Evolutionary conservation across 768 basidiomycete genomes (phyloP).

Genomic region (Cubamyces lactineus): DNA sequence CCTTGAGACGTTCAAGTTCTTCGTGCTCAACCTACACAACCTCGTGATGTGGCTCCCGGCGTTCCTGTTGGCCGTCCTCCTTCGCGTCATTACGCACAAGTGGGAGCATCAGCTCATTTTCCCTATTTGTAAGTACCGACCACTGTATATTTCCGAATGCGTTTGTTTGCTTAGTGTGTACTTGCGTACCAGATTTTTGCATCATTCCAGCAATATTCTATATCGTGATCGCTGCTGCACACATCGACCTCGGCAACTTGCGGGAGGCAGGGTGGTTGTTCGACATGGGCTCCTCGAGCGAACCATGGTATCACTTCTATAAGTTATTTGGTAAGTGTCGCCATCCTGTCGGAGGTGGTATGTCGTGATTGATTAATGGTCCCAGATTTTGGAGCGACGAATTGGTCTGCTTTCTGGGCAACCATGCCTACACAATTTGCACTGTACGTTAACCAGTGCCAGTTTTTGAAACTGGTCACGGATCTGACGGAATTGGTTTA

Average conservation of each 20-base stretch:
- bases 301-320: constrained; percentile 86
- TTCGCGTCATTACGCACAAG: constrained; percentile 79
- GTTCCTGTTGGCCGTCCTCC: constrained; percentile 69
- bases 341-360: not conserved
- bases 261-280: constrained; percentile 84
- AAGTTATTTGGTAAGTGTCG: constrained; percentile 64
- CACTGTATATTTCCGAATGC: not conserved
- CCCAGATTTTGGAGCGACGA: constrained; percentile 64
- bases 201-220: constrained; percentile 86
- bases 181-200: constrained; percentile 62
- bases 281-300: constrained; percentile 57
- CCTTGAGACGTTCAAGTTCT: constrained; percentile 62
- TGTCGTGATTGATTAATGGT: not conserved
- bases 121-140: constrained; percentile 67
- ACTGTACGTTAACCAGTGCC: constrained; percentile 51
- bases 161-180: constrained; percentile 25
- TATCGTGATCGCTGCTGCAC: constrained; percentile 64
- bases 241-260: constrained; percentile 61
- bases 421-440: constrained; percentile 96
- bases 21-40: constrained; percentile 66
- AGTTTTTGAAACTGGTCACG: not conserved
- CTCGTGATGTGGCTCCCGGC: constrained; percentile 82
- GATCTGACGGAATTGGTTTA: constrained; percentile 30
- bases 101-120: constrained; percentile 91
- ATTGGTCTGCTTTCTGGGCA: constrained; percentile 69